Base-by-base conservation (phyloP, 2,329 filamentous ascomycete genomes). In the Diaporthe amygdali region DNA sequence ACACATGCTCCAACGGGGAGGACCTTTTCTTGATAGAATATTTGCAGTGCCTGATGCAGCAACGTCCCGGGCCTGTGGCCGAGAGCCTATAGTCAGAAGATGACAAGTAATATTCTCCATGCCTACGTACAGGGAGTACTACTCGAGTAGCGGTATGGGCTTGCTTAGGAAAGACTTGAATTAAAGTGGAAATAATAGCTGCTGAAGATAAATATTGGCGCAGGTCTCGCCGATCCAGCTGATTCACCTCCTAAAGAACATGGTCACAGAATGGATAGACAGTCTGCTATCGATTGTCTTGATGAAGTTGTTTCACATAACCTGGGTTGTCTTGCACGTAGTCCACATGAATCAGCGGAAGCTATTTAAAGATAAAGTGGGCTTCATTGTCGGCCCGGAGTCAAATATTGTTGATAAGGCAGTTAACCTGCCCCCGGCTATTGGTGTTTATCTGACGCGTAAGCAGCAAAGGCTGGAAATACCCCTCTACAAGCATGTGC, bases 251-350 rank as follows among this genome's bases (percentile, higher is more conserved):
- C 64, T 78, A 1, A 76, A 76, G 44, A 68, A 76, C 6, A 73
- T 73, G 1, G 73, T 76, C 37, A 70, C 71, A 9, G 68, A 72
- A 1, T 69, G 76, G 37, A 32, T 78, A 7, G 73, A 76, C 14
- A 76, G 74, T 10, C 59, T 76, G 12, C 74, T 79, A 10, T 69
- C 74, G 5, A 70, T 78, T 12, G 73, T 78, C 49, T 77, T 76
- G 56, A 76, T 78, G 41, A 27, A 55, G 34, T 70, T 79, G 25
- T 75, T 74, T 64, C 59, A 77, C 10, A 66, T 73, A 22, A 74
- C 74, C 22, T 55, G 73, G 7, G 59, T 51, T 15, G 41, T 78
- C 20, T 64, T 77, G 25, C 54, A 67, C 52, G 30, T 52, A 10
- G 54, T 76, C 6, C 41, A 30, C n/a, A 47, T 32, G 20, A 69